Evolutionary conservation across 2,329 filamentous ascomycete species (phyloP), one percentile per base, ranked within the genome.

Genomic region (Colletotrichum karsti): DNA sequence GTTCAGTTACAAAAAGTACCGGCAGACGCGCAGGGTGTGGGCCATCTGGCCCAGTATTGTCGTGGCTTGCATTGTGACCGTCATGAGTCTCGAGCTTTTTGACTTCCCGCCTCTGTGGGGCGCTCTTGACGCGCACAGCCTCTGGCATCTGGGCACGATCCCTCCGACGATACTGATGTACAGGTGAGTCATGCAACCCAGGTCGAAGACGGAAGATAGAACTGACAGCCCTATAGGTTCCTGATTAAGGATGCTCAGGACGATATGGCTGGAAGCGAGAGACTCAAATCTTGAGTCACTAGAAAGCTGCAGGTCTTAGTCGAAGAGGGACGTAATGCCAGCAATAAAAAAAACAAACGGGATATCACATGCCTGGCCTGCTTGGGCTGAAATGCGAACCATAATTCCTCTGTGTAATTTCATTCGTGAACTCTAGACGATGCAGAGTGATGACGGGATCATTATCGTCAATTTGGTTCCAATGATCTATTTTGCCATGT

Each of bases 131-230:
- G 96, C 96, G 4, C 96, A 99, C 82, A 95, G 93, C 75, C 80
- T 99, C 70, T 99, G 96, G 96, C 96, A 99, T 86, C 78, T 97
- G 69, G 94, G 95, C 63, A 99, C 96, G 0, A 95, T 99, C 56
- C 87, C 88, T 33, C 96, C 96, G 9, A 93, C 93, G 0, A 84
- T 96, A 55, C 87, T 97, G 84, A 98, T 93, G 93, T 99, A 99
- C 80, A 94, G 92, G 95, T 98, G 83, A 85, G 94, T 90, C 68
- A 18, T 10, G 28, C 20, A 6, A 20, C 20, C 12, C 10, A 9
- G 5, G 7, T 6, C 4, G 13, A 3, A 42, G 2, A 13, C 13
- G 12, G 4, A 3, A 26, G 6, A 8, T 8, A 9, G 4, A 12
- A 20, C 53, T 70, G n/a, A 69, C 54, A 15, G 22, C 22, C 5